A percentile compares a stretch with the other conserved stretches of the same genome.
phyloP scores from a whole-genome alignment of 2,329 filamentous ascomycete genomes.

The Colletotrichum viniferum region DNA sequence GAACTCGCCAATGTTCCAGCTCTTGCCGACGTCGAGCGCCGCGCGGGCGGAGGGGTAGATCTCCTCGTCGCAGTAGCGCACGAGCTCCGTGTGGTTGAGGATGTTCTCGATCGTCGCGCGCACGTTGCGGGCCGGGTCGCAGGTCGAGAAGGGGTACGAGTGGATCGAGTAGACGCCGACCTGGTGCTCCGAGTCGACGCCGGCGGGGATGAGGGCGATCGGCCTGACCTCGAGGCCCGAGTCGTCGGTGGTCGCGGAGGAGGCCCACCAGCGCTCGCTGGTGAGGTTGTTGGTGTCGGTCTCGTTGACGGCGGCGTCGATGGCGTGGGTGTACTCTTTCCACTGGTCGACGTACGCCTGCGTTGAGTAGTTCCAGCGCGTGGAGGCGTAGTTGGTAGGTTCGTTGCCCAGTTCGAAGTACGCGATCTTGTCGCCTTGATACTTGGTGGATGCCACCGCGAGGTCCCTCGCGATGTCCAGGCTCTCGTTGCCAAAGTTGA shows the following conservation, averaged over 20 bases:
- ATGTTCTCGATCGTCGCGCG: constrained; percentile 12
- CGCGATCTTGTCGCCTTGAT: constrained; percentile 15
- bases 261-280: constrained; percentile 22
- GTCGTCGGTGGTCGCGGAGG: constrained; percentile 23
- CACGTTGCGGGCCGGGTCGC: background rate
- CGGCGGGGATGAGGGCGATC: constrained; percentile 21
- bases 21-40: constrained; percentile 9
- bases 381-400: constrained; percentile 15
- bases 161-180: constrained; percentile 19
- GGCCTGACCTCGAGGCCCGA: constrained; percentile 21
- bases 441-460: constrained; percentile 13
- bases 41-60: constrained; percentile 9
- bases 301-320: constrained; percentile 6
- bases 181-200: constrained; percentile 19
- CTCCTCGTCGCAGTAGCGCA: constrained; percentile 17
- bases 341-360: constrained; percentile 15
- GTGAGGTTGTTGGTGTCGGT: background rate
- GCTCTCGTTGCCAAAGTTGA: constrained; percentile 24
- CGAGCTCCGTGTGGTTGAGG: constrained; percentile 17
- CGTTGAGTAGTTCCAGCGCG: constrained; percentile 19
- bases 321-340: background rate
- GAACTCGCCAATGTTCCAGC: constrained; percentile 39
- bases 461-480: constrained; percentile 21
- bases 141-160: constrained; percentile 15
- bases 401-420: constrained; percentile 25